Evolutionary conservation across 225 moss, liverwort and hornwort genomes (phyloP).

Genomic region (Polytrichum formosum): DNA sequence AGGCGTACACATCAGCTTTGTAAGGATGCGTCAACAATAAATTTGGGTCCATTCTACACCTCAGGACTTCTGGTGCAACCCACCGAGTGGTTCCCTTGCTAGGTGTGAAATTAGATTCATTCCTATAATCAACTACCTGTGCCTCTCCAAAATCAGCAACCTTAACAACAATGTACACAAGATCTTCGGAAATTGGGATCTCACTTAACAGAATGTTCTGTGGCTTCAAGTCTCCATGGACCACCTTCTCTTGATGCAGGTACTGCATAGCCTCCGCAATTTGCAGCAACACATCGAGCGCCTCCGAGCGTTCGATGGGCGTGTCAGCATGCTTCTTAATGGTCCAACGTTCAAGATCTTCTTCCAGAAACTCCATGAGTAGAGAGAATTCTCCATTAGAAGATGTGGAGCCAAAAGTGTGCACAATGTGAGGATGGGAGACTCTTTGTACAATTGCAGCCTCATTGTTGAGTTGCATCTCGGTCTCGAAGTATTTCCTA

Average conservation of each 20-base stretch:
- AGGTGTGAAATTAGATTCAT: slow-evolving; percentile 3
- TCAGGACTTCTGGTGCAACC: slow-evolving; percentile 30
- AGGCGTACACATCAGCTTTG: slow-evolving; percentile 18
- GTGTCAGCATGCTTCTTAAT: not conserved
- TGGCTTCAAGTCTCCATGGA: slow-evolving; percentile 33
- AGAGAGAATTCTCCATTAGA: slow-evolving; percentile 5
- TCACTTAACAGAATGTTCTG: slow-evolving; percentile 23
- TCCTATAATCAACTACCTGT: not conserved
- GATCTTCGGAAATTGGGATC: slow-evolving; percentile 2
- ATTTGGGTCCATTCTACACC: not conserved
- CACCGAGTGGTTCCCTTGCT: slow-evolving; percentile 10
- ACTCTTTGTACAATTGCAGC: slow-evolving; percentile 12
- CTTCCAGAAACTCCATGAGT: slow-evolving; percentile 30
- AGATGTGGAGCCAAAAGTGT: slow-evolving; percentile 21
- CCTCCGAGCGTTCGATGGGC: slow-evolving; percentile 15
- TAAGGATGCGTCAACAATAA: not conserved
- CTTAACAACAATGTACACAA: slow-evolving; percentile 13
- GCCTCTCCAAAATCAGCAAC: slow-evolving; percentile 31
- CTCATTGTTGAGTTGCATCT: slow-evolving; percentile 9
- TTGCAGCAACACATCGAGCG: slow-evolving; percentile 26
- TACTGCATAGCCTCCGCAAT: slow-evolving; percentile 24
- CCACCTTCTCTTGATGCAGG: slow-evolving; percentile 18
- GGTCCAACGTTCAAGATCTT: slow-evolving; percentile 10
- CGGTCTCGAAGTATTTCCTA: slow-evolving; percentile 8
- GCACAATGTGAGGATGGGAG: slow-evolving; percentile 29